phyloP scores from a whole-genome alignment of 345 rosid genomes.

The Brassica cretica region DNA sequence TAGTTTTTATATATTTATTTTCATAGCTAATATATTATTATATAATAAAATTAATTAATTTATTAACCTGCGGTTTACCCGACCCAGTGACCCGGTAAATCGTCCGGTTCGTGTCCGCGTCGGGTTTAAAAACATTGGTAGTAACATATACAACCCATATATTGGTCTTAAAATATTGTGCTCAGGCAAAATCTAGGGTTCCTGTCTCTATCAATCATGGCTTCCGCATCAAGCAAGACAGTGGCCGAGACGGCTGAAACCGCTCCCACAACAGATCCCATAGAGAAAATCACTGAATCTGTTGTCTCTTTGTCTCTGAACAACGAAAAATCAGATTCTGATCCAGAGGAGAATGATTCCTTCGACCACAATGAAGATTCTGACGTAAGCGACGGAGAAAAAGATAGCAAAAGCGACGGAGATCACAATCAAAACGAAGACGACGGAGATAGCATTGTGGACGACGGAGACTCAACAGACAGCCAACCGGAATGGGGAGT shows the following conservation, averaged over 20 bases:
- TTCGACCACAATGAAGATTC: neutral
- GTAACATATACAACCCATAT: neutral
- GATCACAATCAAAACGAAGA: neutral
- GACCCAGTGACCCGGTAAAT: no score
- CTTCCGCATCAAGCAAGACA: neutral
- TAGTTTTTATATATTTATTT: no score
- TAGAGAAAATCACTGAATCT: neutral
- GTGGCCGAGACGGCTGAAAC: neutral
- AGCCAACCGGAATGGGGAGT: neutral
- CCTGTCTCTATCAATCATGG: neutral
- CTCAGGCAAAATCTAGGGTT: neutral
- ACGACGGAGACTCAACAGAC: neutral
- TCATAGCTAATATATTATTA: no score
- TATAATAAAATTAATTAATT: no score
- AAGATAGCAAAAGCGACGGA: neutral
- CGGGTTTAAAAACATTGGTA: no score
- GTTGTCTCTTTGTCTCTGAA: neutral
- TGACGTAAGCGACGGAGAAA: neutral
- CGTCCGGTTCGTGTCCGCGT: no score
- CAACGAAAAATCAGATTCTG: neutral
- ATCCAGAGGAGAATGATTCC: neutral
- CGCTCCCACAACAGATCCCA: neutral
- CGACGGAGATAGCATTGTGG: conserved; percentile 1
- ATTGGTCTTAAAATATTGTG: neutral
- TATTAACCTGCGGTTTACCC: no score